phyloP scores from a whole-genome alignment of 306 rosid genomes.

The Argentina anserina region DNA sequence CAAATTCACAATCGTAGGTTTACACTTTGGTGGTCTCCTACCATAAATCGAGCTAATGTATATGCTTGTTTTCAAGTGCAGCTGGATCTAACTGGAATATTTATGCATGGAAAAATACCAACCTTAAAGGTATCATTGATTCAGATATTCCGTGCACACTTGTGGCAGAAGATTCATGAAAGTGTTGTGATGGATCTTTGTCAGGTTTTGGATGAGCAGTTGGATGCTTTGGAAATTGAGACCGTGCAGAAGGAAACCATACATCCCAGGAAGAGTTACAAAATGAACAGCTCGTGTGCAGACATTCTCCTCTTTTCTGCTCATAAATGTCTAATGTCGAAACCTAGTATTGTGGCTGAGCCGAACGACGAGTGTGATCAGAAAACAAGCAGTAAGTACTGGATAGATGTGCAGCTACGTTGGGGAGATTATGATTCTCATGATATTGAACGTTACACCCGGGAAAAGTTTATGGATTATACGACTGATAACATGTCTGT shows the following conservation, averaged over 20 bases:
- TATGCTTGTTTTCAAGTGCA: constrained; percentile 99
- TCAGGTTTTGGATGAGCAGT: constrained; percentile 95
- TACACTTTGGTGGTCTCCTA: constrained; percentile 99
- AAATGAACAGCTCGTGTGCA: constrained; percentile 99
- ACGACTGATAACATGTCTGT: constrained; percentile 98
- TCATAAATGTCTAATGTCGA: constrained; percentile 98
- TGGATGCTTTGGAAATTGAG: constrained; percentile 97
- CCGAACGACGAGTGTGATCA: constrained; percentile 93
- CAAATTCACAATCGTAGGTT: constrained; percentile 98
- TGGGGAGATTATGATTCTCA: constrained; percentile 99
- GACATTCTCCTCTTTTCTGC: constrained; percentile 96
- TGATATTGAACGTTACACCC: constrained; percentile 93
- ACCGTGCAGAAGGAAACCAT: constrained; percentile 98
- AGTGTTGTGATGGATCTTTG: constrained; percentile 99
- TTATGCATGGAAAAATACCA: constrained; percentile 98
- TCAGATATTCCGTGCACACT: constrained; percentile 95
- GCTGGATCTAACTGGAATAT: constrained; percentile 89
- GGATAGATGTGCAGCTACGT: constrained; percentile 95
- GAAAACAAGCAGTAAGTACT: constrained; percentile 92
- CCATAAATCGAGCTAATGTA: constrained; percentile 94
- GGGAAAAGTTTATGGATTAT: constrained; percentile 98
- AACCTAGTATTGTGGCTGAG: constrained; percentile 92
- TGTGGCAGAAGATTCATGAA: constrained; percentile 99
- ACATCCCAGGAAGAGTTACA: constrained; percentile 97
- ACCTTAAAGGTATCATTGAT: constrained; percentile 92